These are phyloP conservation scores for Phytophthora palmivora DNA, from an alignment of 352 stramenopile genomes.

Conservation along the genomic window DNA sequence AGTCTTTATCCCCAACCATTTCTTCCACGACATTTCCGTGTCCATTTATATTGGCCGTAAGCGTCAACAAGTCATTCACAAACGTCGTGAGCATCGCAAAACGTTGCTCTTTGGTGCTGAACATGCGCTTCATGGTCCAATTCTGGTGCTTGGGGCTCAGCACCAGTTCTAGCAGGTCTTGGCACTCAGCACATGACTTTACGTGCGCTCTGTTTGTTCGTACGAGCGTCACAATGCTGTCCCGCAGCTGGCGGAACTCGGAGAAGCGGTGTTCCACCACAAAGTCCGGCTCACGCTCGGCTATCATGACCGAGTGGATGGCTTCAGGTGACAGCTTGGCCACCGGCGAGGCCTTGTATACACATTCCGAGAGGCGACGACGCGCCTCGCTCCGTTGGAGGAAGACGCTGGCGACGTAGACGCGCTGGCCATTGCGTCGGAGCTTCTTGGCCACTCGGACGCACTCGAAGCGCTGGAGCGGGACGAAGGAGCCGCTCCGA, in stretches of 20 bases:
- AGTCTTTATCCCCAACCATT: constrained; percentile 14
- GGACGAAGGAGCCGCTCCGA: constrained; percentile 23
- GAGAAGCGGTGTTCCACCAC: constrained; percentile 40
- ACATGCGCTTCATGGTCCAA: constrained; percentile 36
- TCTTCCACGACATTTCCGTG: constrained; percentile 13
- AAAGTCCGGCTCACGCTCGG: constrained; percentile 47
- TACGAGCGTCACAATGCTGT: constrained; percentile 15
- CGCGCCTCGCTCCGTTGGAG: constrained; percentile 36
- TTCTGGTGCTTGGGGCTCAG: constrained; percentile 22
- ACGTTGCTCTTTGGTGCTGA: constrained; percentile 31
- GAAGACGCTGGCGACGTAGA: constrained; percentile 43
- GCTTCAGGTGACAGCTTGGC: constrained; percentile 28
- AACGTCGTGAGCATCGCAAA: constrained; percentile 36
- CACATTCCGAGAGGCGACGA: constrained; percentile 36
- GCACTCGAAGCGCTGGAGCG: constrained; percentile 41
- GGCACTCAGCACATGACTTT: constrained; percentile 32
- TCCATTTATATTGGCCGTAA: constrained; percentile 19
- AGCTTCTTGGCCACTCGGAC: constrained; percentile 39
- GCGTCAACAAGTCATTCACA: constrained; percentile 37
- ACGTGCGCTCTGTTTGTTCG: constrained; percentile 7
- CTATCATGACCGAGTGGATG: constrained; percentile 36
- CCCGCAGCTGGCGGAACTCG: constrained; percentile 36
- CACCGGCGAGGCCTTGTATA: constrained; percentile 25
- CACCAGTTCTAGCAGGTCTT: constrained; percentile 18
- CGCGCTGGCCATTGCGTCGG: constrained; percentile 30